phyloP scores from a whole-genome alignment of 2,329 filamentous ascomycete genomes.

The Xenoacremonium recifei region DNA sequence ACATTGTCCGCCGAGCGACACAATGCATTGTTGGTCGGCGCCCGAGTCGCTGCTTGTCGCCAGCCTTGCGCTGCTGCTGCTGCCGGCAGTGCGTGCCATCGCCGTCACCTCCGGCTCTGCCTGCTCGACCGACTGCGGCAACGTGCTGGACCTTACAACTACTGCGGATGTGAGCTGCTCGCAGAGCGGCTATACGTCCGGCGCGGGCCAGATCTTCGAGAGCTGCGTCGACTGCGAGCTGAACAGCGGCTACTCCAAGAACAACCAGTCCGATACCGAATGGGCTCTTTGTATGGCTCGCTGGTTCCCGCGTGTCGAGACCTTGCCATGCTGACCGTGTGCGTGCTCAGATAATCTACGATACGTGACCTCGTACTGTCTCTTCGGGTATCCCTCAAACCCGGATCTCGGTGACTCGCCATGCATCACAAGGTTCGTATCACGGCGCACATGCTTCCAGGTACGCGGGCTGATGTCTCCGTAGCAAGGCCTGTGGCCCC shows the following conservation, averaged over 20 bases:
- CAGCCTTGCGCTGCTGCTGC: too few relatives aligned
- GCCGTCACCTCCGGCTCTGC: conserved; percentile 47
- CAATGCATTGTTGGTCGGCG: too few relatives aligned
- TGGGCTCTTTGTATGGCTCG: conserved; percentile 54
- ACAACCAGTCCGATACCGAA: conserved; percentile 51
- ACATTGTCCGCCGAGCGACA: too few relatives aligned
- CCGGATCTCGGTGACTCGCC: conserved; percentile 43
- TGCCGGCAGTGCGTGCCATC: too few relatives aligned
- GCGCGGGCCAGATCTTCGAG: conserved; percentile 48
- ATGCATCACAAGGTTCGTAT: conserved; percentile 49
- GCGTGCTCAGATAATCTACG: conserved; percentile 54
- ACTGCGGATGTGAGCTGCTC: conserved; percentile 48
- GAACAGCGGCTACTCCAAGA: conserved; percentile 43
- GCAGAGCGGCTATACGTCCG: conserved; percentile 36
- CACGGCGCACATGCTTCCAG: background rate
- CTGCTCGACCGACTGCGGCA: conserved; percentile 52
- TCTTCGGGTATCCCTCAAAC: conserved; percentile 50
- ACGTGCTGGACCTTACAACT: conserved; percentile 46
- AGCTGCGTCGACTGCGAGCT: conserved; percentile 53
- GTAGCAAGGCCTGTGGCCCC: conserved; percentile 52
- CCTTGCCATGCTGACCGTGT: too few relatives aligned
- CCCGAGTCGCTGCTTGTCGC: too few relatives aligned
- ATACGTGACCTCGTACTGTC: conserved; percentile 53
- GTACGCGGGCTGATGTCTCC: background rate
- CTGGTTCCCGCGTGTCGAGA: too few relatives aligned